These are phyloP conservation scores for cucumber (Cucumis sativus) DNA, from an alignment of 306 rosid species.

Conservation along the genomic window Cucumber_9930_V3 NC_026655.2:18895001-18895500, in stretches of 20 bases:
- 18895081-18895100: constrained; percentile 38
- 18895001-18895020: neutral
- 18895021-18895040: neutral
- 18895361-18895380: constrained; percentile 11
- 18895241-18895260: constrained; percentile 77
- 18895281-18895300: constrained; percentile 61
- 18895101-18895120: constrained; percentile 64
- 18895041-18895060: no score
- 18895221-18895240: constrained; percentile 56
- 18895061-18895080: neutral
- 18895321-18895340: constrained; percentile 47
- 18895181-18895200: constrained; percentile 86
- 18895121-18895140: constrained; percentile 74
- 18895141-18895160: constrained; percentile 96
- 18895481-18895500: neutral
- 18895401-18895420: neutral
- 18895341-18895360: constrained; percentile 17
- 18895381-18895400: neutral
- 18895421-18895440: neutral
- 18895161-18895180: constrained; percentile 81
- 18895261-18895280: constrained; percentile 59
- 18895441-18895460: neutral
- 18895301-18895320: constrained; percentile 46
- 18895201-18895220: constrained; percentile 85
- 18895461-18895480: neutral